Base-by-base conservation (phyloP, 2,329 filamentous ascomycete genomes). In the Triangularia setosa region DNA sequence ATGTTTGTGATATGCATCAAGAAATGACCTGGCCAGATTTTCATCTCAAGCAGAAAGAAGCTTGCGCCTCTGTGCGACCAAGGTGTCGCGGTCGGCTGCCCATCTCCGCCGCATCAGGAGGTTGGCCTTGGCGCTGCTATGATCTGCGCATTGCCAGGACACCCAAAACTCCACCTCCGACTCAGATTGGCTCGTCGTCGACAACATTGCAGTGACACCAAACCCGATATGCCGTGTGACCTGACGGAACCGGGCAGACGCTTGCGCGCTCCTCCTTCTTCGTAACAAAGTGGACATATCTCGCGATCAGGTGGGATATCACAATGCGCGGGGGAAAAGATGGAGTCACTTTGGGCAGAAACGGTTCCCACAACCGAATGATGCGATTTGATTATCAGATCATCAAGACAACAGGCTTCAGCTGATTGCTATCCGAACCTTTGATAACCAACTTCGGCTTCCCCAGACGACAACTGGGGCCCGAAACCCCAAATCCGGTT, bases 81-180 rank as follows among this genome's bases (percentile, higher is more conserved):
- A 48, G 25, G 30, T 48, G 57, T 59, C 33, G 57, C 25, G 7
- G 28, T 58, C 54, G 40, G 40, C 35, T 40, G 35, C 40, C 40
- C 44, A 30, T 48, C 40, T 48, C 33, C 48, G 40, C 48, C 28
- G 21, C 40, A 54, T 52, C 58, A 30, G 57, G 52, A 60, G 25
- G 21, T 16, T 40, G 55, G 56, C 55, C 66, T 69, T 67, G 68
- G 66, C 68, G 60, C 55, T 35, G 54, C 62, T 53, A 58, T 61
- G 68, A 67, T 69, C 61, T 67, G 63, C 68, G 30, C 12, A 44
- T 30, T 62, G 52, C 25, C 25, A 60, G 48, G 30, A 24, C 25
- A 53, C 25, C 48, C 23, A 55, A 12, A 33, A 54, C 54, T 58
- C 66, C 58, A 62, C 64, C 44, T n/a, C 35, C 57, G 33, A 12